These are phyloP conservation scores for Fagus crenata DNA, from an alignment of 306 rosid genomes.

Conservation along the genomic window DNA sequence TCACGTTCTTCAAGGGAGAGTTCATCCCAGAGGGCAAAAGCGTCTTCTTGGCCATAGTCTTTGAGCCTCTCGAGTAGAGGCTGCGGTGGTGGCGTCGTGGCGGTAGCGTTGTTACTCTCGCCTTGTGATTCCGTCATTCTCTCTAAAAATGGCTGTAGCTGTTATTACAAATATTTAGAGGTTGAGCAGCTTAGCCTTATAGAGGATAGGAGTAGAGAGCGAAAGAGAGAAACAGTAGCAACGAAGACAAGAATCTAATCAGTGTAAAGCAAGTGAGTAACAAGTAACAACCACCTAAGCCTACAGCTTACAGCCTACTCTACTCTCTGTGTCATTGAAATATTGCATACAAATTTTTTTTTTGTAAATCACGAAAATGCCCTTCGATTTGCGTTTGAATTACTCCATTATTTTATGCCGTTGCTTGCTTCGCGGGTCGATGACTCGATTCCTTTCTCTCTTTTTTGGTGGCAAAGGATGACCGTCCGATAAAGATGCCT, in stretches of 20 bases:
- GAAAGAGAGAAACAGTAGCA: slow-evolving; percentile 39
- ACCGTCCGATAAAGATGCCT: no score
- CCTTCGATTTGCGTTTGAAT: slow-evolving; percentile 15
- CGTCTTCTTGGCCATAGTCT: slow-evolving; percentile 97
- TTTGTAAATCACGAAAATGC: slow-evolving; percentile 20
- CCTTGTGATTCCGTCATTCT: slow-evolving; percentile 48
- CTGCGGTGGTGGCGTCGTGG: slow-evolving; percentile 60
- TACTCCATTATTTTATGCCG: not conserved
- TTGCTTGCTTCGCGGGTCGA: not conserved
- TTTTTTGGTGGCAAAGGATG: no score
- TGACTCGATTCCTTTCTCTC: no score
- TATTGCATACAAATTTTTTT: no score
- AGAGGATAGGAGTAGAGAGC: slow-evolving; percentile 1
- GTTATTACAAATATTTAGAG: not conserved
- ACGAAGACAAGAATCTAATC: slow-evolving; percentile 53
- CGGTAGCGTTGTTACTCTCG: slow-evolving; percentile 43
- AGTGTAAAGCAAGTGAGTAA: slow-evolving; percentile 3
- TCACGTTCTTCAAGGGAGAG: slow-evolving; percentile 78
- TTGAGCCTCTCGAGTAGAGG: slow-evolving; percentile 83
- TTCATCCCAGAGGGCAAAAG: slow-evolving; percentile 88
- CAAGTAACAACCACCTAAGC: slow-evolving; percentile 26
- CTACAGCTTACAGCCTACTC: no score
- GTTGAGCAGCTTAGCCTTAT: slow-evolving; percentile 10
- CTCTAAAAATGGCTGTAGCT: not conserved
- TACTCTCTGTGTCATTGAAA: no score